phyloP scores from a whole-genome alignment of 441 rosid species.

The Gossypium davidsonii region DNA sequence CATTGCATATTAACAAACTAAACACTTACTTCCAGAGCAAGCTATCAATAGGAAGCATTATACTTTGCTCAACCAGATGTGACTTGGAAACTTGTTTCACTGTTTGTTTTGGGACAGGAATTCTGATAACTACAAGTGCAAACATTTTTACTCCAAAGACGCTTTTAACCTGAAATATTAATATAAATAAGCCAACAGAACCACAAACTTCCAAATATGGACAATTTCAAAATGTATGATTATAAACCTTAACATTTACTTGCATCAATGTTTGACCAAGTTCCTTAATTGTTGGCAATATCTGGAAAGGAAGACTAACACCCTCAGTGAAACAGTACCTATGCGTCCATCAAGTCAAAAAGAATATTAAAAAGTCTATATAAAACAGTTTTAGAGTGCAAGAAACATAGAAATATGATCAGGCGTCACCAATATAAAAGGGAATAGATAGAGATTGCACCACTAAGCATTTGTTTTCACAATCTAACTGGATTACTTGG shows the following conservation, averaged over 20 bases:
- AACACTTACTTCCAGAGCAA: slow-evolving; percentile 91
- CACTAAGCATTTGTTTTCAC: neutral
- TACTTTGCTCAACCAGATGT: slow-evolving; percentile 93
- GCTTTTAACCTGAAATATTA: slow-evolving; percentile 75
- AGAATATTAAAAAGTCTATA: neutral
- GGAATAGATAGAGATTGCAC: neutral
- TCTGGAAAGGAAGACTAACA: slow-evolving; percentile 91
- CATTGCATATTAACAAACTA: neutral
- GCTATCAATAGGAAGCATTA: slow-evolving; percentile 86
- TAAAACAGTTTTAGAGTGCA: neutral
- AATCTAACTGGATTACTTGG: neutral
- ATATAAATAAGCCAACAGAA: slow-evolving; percentile 17
- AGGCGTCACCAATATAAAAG: neutral
- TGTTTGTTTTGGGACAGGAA: slow-evolving; percentile 96
- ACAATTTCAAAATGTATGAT: slow-evolving; percentile 12
- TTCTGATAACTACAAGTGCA: slow-evolving; percentile 92
- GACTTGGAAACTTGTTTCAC: slow-evolving; percentile 94
- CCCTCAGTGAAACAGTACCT: slow-evolving; percentile 97
- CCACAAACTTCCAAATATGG: neutral
- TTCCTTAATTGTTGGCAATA: slow-evolving; percentile 91
- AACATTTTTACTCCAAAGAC: slow-evolving; percentile 99
- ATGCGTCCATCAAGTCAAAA: slow-evolving; percentile 7
- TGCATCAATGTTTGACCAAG: slow-evolving; percentile 97
- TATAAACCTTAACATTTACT: slow-evolving; percentile 71
- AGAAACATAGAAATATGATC: neutral